phyloP scores from a whole-genome alignment of 331 rosid species.

The Telfairia occidentalis region DNA sequence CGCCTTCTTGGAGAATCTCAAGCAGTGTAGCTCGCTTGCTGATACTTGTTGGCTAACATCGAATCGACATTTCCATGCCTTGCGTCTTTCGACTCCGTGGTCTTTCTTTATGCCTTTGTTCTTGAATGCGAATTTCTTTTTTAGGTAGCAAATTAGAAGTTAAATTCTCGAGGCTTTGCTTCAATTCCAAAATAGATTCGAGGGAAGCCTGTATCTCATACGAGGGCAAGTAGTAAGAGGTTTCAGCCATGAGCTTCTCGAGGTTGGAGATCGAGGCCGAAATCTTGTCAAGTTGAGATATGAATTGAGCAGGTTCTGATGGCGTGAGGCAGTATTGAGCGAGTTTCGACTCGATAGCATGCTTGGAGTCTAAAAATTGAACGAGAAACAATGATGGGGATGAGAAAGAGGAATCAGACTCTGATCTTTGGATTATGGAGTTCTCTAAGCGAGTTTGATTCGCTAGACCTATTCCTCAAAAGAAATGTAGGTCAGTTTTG shows the following conservation, averaged over 20 bases:
- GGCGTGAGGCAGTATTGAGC: constrained; percentile 4
- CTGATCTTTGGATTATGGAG: constrained; percentile 25
- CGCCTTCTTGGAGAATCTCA: constrained; percentile 43
- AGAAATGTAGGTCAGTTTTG: too few relatives aligned
- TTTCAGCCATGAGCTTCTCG: constrained; percentile 65
- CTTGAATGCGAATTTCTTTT: constrained; percentile 63
- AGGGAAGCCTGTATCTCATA: constrained; percentile 71
- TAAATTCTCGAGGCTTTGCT: constrained; percentile 37
- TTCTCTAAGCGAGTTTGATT: constrained; percentile 40
- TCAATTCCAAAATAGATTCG: constrained; percentile 43
- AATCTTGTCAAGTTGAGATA: constrained; percentile 36
- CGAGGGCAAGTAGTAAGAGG: constrained; percentile 61
- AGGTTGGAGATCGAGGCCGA: constrained; percentile 56
- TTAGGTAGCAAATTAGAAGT: constrained; percentile 44
- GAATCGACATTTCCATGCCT: neutral
- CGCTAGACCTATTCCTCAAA: too few relatives aligned
- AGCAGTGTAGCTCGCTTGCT: constrained; percentile 10
- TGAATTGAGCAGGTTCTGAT: constrained; percentile 23
- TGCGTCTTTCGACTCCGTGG: constrained; percentile 21
- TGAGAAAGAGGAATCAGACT: constrained; percentile 30
- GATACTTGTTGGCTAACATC: neutral
- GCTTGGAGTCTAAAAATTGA: constrained; percentile 35
- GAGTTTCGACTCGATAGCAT: neutral
- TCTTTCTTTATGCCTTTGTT: constrained; percentile 44
- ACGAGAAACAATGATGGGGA: constrained; percentile 52